Evolutionary conservation across 257 asterid genomes (phyloP), one percentile per base, ranked within the genome.

Genomic region (Nyctanthes arbortristis): DNA sequence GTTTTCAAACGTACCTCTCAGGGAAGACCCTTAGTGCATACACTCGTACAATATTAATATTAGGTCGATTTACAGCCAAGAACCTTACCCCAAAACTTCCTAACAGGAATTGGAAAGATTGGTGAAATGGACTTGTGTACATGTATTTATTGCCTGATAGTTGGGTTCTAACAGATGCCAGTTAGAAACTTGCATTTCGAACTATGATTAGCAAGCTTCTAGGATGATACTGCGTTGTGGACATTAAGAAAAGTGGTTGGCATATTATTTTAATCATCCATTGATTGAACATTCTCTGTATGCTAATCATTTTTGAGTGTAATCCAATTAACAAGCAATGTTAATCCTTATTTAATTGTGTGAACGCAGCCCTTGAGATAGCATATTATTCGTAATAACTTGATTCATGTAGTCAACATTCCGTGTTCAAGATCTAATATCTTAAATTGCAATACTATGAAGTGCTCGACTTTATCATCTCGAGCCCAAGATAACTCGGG

Each of bases 151-250:
- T 14, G 22, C 52, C 52, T 3, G 52, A n/a, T 14, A 40, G 4
- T 40, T 14, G 20, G 20, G 52, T 40, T 20, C 52, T 40, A 14
- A 40, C 20, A 40, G 76, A 66, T 45, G 37, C 65, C 65, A 36
- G 67, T 57, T 68, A 32, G 82, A 79, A 74, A 71, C 89, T 84
- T 89, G 80, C 43, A 77, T 56, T 52, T 70, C 69, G 82, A 80
- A 24, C 55, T 9, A 80, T 56, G 52, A 24, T 49, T 73, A 69
- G 83, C 91, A 63, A 79, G 81, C 69, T 73, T 86, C 87, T 66
- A 86, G 91, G 87, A 80, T 73, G 92, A 88, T 82, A 65, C 80
- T 62, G 30, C 66, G 71, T 61, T 70, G 47, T 30, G 58, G 31
- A 54, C 77, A 72, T 66, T 61, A 70, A 71, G 79, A 57, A 62